Evolutionary conservation across 495 filamentous ascomycete species (phyloP), one percentile per base, ranked within the genome.

Genomic region (Thozetella sp.): DNA sequence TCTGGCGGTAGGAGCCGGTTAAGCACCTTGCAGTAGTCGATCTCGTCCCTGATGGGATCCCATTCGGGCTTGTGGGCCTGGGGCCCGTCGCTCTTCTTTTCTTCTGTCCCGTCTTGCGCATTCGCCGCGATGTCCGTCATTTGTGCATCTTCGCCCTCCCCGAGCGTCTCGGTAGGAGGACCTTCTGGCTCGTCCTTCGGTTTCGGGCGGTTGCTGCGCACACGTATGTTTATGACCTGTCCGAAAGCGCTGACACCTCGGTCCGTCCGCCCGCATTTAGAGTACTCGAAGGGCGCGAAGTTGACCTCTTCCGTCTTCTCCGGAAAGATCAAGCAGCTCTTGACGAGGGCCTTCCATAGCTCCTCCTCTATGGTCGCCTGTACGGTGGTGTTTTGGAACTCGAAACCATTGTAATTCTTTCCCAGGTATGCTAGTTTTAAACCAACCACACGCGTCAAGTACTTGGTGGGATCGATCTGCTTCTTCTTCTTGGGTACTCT

Each of bases 351-450:
- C 72, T 92, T 90, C 90, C 93, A 98, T 50, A 99, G 68, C 67
- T 89, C 87, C 69, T 96, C 93, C 75, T 99, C 95, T 59, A 99
- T 87, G 0, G 92, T 93, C 46, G 93, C 89, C 34, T 89, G 64
- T 0, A 63, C 71, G 58, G 87, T 88, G 53, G 83, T 83, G 43
- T 79, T 76, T 62, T 91, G 86, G 74, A 91, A 87, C 76, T 98
- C 95, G 61, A 93, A 93, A 2, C 95, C 96, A 74, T 93, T 93
- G 70, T 97, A 99, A 55, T 83, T 80, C 64, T 91, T 90, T 30
- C 95, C 95, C 19, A 98, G 79, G 76, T 99, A 99, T 48, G 95
- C 93, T 43, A 98, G 86, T 68, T 97, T 98, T 24, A 99, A 80
- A 20, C 96, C 95, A 45, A 99, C 89, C 55, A 87, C 82, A 22